Percentiles rank a stretch among this genome's conserved stretches.
Evolutionary conservation across 805 yeast species (phyloP).

Genomic region (Lipomyces starkeyi): DNA sequence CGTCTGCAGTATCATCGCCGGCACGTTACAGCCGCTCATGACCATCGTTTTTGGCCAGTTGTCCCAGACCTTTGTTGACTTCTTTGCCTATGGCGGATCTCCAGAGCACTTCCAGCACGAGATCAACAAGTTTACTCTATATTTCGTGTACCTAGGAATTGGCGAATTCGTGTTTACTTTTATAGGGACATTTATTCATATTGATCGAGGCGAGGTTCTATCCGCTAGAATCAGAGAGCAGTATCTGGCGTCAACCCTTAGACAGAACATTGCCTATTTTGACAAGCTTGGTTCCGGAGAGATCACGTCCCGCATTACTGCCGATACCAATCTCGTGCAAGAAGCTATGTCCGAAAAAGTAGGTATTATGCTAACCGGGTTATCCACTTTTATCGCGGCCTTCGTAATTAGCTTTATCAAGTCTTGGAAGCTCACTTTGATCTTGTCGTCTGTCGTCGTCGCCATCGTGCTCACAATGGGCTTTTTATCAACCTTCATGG

Average conservation of each 20-base stretch:
- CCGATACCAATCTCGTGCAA: constrained; percentile 50
- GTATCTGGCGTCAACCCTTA: constrained; percentile 47
- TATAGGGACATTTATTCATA: constrained; percentile 46
- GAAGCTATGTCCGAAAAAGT: constrained; percentile 52
- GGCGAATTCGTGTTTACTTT: constrained; percentile 39
- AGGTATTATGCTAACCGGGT: constrained; percentile 48
- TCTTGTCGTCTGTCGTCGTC: too few species aligned
- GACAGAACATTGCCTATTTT: constrained; percentile 52
- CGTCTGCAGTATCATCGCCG: constrained; percentile 38
- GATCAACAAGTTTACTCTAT: constrained; percentile 48
- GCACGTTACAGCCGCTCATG: constrained; percentile 49
- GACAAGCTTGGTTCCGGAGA: constrained; percentile 53
- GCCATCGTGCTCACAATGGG: too few species aligned
- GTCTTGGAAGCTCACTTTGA: constrained; percentile 50
- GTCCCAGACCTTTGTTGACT: constrained; percentile 47
- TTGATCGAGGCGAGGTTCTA: constrained; percentile 50
- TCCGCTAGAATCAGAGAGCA: constrained; percentile 48
- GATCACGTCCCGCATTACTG: constrained; percentile 52
- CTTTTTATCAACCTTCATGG: too few species aligned
- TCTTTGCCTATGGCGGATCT: constrained; percentile 34
- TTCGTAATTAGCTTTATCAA: constrained; percentile 48
- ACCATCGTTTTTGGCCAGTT: constrained; percentile 50
- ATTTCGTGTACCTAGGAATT: constrained; percentile 51
- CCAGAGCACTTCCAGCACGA: constrained; percentile 43
- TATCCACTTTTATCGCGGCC: constrained; percentile 51